Percentiles rank a stretch among this genome's conserved stretches.
Conservation (phyloP, 371 early-diverging fungal species). For the Mortierella sp. region DNA sequence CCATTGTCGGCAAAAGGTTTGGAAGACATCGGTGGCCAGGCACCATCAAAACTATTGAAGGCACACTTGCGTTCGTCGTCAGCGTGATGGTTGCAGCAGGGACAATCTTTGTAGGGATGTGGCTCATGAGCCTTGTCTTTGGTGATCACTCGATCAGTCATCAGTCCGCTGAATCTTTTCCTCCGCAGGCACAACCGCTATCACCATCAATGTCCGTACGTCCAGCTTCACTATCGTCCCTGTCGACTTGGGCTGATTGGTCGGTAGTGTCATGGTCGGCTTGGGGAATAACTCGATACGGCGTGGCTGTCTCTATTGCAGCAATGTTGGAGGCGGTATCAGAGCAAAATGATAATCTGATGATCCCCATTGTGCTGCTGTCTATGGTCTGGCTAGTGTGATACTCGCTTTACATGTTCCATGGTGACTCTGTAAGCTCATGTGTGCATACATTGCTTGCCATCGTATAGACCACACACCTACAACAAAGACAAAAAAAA, state of each 20-base stretch:
- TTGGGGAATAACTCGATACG: conserved; percentile 54
- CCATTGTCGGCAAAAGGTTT: conserved; percentile 79
- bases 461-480: too few species aligned
- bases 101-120: conserved; percentile 53
- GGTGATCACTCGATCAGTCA: conserved; percentile 11
- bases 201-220: conserved; percentile 8
- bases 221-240: conserved; percentile 28
- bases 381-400: conserved; percentile 57
- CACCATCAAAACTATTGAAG: conserved; percentile 88
- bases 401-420: too few species aligned
- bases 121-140: conserved; percentile 52
- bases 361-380: conserved; percentile 77
- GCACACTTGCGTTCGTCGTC: conserved; percentile 82
- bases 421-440: too few species aligned
- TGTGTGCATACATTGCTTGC: too few species aligned
- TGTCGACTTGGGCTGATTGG: conserved; percentile 46
- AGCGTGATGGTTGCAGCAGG: conserved; percentile 66
- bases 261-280: conserved; percentile 40
- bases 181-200: background rate
- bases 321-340: conserved; percentile 69
- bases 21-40: conserved; percentile 82
- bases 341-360: conserved; percentile 82
- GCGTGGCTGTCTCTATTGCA: conserved; percentile 40
- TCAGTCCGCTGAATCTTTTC: background rate
- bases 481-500: too few species aligned